These are phyloP conservation scores for Monosporascus ibericus DNA, from an alignment of 2,329 filamentous ascomycete species.

Conservation along the genomic window DNA sequence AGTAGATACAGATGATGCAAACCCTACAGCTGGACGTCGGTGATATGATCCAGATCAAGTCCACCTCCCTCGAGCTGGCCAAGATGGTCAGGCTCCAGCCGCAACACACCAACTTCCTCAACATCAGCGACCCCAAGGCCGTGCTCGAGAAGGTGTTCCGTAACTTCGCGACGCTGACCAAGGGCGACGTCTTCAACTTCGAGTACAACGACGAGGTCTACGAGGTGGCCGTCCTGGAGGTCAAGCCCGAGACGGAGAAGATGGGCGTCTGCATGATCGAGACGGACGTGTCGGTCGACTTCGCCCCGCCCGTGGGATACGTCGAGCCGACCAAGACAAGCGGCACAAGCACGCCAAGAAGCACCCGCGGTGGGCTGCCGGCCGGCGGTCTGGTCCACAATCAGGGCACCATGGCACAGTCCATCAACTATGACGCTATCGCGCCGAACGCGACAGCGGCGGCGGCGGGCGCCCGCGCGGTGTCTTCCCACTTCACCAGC, in stretches of 20 bases:
- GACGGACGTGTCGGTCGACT: slow-evolving; percentile 94
- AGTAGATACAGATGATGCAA: slow-evolving; percentile 72
- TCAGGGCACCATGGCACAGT: slow-evolving; percentile 91
- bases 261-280: slow-evolving; percentile 92
- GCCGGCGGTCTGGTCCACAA: slow-evolving; percentile 70
- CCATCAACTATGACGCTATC: slow-evolving; percentile 94
- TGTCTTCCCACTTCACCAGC: slow-evolving; percentile 68
- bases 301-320: slow-evolving; percentile 89
- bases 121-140: slow-evolving; percentile 94
- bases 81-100: slow-evolving; percentile 95
- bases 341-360: slow-evolving; percentile 82
- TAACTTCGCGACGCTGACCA: slow-evolving; percentile 89
- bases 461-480: slow-evolving; percentile 39
- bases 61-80: slow-evolving; percentile 84
- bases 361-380: slow-evolving; percentile 56
- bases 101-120: slow-evolving; percentile 86
- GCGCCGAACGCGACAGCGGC: slow-evolving; percentile 68
- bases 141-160: slow-evolving; percentile 95
- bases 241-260: slow-evolving; percentile 77
- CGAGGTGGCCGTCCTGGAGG: slow-evolving; percentile 87
- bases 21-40: slow-evolving; percentile 84
- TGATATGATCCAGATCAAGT: slow-evolving; percentile 91
- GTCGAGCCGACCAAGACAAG: slow-evolving; percentile 75
- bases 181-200: slow-evolving; percentile 93
- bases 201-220: slow-evolving; percentile 93